Percentiles rank a stretch among this genome's conserved stretches.
phyloP scores from a whole-genome alignment of 768 basidiomycete species.

The Trametes villosa region DNA sequence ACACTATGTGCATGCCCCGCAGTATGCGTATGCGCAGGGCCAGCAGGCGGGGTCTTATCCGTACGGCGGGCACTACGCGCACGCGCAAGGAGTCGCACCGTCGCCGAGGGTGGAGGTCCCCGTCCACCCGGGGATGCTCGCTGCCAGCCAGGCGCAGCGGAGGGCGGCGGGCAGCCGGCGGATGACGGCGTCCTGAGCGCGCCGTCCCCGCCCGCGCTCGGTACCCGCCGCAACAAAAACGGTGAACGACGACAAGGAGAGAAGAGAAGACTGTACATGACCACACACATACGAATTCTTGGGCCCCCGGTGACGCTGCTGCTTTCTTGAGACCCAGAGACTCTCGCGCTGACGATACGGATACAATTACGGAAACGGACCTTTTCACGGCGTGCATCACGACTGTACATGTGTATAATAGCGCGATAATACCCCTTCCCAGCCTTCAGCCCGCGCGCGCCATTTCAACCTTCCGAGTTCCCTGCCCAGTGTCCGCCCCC shows the following conservation, averaged over 20 bases:
- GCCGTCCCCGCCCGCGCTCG: background rate
- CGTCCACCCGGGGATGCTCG: background rate
- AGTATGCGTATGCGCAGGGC: background rate
- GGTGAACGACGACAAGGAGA: background rate
- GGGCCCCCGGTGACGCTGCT: background rate
- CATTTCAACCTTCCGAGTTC: too few relatives aligned
- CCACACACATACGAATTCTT: background rate
- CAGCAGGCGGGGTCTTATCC: background rate
- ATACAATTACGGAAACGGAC: background rate
- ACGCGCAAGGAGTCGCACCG: background rate
- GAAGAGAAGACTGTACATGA: background rate
- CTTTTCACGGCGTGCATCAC: background rate
- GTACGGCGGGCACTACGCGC: background rate
- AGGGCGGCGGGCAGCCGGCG: slow-evolving; percentile 14
- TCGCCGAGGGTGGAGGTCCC: background rate
- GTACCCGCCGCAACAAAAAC: background rate
- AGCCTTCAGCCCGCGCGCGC: background rate
- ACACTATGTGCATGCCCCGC: background rate
- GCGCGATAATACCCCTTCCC: background rate
- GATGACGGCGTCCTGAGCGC: slow-evolving; percentile 19
- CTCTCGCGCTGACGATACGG: background rate
- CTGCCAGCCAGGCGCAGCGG: slow-evolving; percentile 6
- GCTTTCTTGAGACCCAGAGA: background rate
- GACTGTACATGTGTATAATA: slow-evolving; percentile 7
- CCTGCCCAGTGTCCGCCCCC: too few relatives aligned